Evolutionary conservation across 2,329 filamentous ascomycete genomes (phyloP).

Genomic region (Fusarium bulbicola): DNA sequence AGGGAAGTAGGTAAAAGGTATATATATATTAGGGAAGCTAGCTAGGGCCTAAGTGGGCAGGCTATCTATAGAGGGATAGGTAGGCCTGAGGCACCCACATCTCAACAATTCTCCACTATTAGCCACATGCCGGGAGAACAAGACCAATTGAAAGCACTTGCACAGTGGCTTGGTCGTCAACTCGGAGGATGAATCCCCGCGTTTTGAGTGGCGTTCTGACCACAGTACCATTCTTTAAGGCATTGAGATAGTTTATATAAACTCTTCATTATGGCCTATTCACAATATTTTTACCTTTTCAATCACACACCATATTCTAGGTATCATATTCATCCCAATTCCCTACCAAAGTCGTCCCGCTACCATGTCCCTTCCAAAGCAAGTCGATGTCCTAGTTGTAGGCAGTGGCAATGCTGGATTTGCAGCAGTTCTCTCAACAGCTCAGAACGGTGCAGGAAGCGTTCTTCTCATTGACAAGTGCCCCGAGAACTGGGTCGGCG

Average conservation of each 20-base stretch:
- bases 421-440: conserved; percentile 9
- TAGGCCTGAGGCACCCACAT: no score
- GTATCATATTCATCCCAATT: no score
- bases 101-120: no score
- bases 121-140: neutral
- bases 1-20: no score
- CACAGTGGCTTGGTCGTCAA: neutral
- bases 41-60: no score
- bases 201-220: neutral
- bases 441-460: neutral
- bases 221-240: neutral
- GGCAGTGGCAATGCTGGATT: conserved; percentile 21
- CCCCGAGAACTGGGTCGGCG: conserved; percentile 8
- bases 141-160: neutral
- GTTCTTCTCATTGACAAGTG: conserved; percentile 5
- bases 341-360: neutral
- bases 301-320: rapidly evolving
- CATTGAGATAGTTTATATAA: neutral
- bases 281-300: neutral
- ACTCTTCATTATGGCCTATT: neutral
- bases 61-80: no score
- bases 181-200: neutral
- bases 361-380: neutral
- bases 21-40: no score
- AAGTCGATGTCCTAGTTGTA: conserved; percentile 2